These are phyloP conservation scores for Rhodamnia rubescens DNA, from an alignment of 345 rosid species.

Conservation along the genomic window DNA sequence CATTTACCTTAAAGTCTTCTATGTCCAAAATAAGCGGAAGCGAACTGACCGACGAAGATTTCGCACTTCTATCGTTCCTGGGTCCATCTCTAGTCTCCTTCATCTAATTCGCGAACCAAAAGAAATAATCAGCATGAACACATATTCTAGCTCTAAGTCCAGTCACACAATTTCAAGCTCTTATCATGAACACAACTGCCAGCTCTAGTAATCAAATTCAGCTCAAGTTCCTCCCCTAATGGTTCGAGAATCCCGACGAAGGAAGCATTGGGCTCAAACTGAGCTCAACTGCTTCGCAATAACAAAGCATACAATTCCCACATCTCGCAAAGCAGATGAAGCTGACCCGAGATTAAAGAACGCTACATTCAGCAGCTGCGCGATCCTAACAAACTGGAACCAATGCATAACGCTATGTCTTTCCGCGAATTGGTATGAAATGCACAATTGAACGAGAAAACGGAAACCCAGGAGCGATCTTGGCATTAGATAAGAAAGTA, in stretches of 20 bases:
- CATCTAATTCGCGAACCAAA: slow-evolving; percentile 36
- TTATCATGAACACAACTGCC: background rate
- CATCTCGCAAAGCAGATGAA: background rate
- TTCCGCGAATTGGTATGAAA: background rate
- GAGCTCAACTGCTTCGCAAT: background rate
- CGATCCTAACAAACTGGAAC: background rate
- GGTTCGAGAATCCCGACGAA: background rate
- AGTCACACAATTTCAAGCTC: background rate
- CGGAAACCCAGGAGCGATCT: background rate
- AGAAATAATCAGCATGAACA: background rate
- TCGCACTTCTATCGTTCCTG: slow-evolving; percentile 26
- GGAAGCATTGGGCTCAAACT: background rate
- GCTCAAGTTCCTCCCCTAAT: background rate
- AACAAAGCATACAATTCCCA: background rate
- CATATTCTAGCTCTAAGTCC: background rate
- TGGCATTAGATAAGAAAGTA: background rate
- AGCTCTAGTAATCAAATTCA: background rate
- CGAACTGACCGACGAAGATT: slow-evolving; percentile 47
- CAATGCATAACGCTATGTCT: background rate
- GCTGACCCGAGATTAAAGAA: background rate
- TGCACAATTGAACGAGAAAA: background rate
- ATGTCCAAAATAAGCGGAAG: slow-evolving; percentile 75
- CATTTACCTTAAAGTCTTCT: slow-evolving; percentile 84
- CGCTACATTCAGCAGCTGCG: background rate
- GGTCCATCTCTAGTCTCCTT: slow-evolving; percentile 41